Percentiles rank a stretch among this genome's conserved stretches.
Evolutionary conservation across 225 moss, liverwort and hornwort genomes (phyloP).

Genomic region (Bryoerythrophyllum caledonicum): DNA sequence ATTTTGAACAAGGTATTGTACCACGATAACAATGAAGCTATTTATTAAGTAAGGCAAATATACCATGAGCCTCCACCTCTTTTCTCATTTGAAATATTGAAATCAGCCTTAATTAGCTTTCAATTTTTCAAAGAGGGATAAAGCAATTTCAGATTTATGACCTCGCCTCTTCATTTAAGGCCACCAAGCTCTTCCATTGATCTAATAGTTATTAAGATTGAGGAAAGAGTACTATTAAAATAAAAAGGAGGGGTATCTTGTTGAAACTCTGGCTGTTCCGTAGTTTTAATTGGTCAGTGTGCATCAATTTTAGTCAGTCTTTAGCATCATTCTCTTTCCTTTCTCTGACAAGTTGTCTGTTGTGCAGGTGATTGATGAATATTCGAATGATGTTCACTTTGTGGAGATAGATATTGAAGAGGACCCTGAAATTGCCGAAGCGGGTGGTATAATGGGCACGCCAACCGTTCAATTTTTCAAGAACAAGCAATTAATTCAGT

Average conservation of each 20-base stretch:
- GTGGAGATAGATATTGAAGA: conserved; percentile 95
- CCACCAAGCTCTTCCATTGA: too few relatives aligned
- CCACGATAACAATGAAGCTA: not conserved
- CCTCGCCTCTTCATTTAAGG: too few relatives aligned
- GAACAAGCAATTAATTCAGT: conserved; percentile 74
- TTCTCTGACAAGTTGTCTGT: conserved; percentile 5
- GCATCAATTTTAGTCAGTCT: not conserved
- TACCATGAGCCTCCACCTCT: too few relatives aligned
- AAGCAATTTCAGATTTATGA: too few relatives aligned
- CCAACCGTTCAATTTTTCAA: conserved; percentile 86
- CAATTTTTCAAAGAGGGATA: too few relatives aligned
- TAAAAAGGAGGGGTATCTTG: too few relatives aligned
- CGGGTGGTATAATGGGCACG: conserved; percentile 86
- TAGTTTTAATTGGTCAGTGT: not conserved
- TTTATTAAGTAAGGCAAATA: too few relatives aligned
- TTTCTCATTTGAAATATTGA: too few relatives aligned
- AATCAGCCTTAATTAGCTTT: too few relatives aligned
- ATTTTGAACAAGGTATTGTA: conserved; percentile 72
- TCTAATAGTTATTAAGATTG: too few relatives aligned
- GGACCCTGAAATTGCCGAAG: conserved; percentile 88
- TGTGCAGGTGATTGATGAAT: conserved; percentile 83
- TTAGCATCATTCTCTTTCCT: not conserved
- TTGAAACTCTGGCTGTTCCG: not conserved
- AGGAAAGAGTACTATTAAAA: too few relatives aligned
- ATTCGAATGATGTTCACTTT: conserved; percentile 63